phyloP scores from a whole-genome alignment of 1,284 basidiomycete species.

The Volvariella surrecta region DNA sequence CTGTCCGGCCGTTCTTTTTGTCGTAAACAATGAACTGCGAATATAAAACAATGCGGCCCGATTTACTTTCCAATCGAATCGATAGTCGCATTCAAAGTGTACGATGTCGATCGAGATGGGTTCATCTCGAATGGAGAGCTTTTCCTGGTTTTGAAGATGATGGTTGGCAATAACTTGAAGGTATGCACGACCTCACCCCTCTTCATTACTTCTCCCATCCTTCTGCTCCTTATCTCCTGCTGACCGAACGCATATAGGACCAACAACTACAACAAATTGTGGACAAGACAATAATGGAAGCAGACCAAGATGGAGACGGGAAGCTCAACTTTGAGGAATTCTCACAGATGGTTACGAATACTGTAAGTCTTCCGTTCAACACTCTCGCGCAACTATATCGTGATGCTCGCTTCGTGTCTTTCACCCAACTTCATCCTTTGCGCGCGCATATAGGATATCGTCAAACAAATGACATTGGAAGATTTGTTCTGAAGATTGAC shows the following conservation, averaged over 20 bases:
- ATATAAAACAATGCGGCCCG: too few species aligned
- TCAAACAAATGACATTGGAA: slow-evolving; percentile 98
- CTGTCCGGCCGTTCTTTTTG: too few species aligned
- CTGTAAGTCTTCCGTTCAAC: too few species aligned
- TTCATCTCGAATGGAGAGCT: slow-evolving; percentile 99
- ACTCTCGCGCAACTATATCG: too few species aligned
- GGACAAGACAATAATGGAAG: slow-evolving; percentile 99
- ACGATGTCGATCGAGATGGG: slow-evolving; percentile 96
- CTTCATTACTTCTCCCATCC: neutral
- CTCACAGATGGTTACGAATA: slow-evolving; percentile 93
- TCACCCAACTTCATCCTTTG: slow-evolving; percentile 11
- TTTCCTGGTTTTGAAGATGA: slow-evolving; percentile 99
- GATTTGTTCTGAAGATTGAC: slow-evolving; percentile 86
- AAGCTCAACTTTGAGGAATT: slow-evolving; percentile 98
- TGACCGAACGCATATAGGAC: slow-evolving; percentile 45
- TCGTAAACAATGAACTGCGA: too few species aligned
- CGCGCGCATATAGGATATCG: slow-evolving; percentile 57
- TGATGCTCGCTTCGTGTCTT: neutral
- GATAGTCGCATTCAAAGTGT: slow-evolving; percentile 56
- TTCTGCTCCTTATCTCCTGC: neutral
- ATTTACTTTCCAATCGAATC: too few species aligned
- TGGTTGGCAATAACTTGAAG: slow-evolving; percentile 99
- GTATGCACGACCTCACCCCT: slow-evolving; percentile 34
- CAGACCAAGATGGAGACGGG: slow-evolving; percentile 95
- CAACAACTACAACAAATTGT: slow-evolving; percentile 99